Evolutionary conservation across 306 rosid genomes (phyloP), one percentile per base, ranked within the genome.

Genomic region (Casuarina glauca): DNA sequence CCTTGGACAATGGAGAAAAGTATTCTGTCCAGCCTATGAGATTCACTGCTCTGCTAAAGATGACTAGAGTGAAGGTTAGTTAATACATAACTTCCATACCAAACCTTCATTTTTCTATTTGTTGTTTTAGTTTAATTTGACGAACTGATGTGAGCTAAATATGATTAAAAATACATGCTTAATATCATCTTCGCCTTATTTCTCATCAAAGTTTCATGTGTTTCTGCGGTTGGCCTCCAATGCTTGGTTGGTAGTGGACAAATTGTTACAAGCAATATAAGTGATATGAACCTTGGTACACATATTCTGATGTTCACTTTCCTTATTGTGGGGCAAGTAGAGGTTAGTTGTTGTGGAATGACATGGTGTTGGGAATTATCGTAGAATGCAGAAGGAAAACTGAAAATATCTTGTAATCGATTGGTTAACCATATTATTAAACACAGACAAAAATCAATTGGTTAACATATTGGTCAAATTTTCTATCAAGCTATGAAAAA

Each of bases 41-140:
- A 85, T 86, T 94, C 83, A 86, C 82, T 74, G 83, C 89, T 77
- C 89, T 94, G 79, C 84, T 92, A 77, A 94, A 92, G 84, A 87
- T 94, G 91, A 90, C 95, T 39, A 88, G 97, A 86, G 95, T 94
- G 83, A 90, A 94, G 98, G 98, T 94, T 75, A 85, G 98, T 94
- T 75, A 85, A 79, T 72, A 53, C 72, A 51, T 51, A 69, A 42
- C 43, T 73, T 79, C 71, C 32, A 81, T 45, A 11, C 17, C 66
- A n/a, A 42, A 48, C 61, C 62, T 84, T 50, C 51, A 49, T 32
- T 50, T 58, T 38, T 36, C 13, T 38, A 5, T 38, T 62, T 62
- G 69, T 62, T 36, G 69, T 53, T 41, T 51, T 48, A 54, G 41
- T 76, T 79, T 76, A 60, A 42, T 81, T 57, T 76, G 52, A 76